These are phyloP conservation scores for Eragrostis nindensis DNA, from an alignment of 176 grass and related monocot genomes.

Conservation along the genomic window DNA sequence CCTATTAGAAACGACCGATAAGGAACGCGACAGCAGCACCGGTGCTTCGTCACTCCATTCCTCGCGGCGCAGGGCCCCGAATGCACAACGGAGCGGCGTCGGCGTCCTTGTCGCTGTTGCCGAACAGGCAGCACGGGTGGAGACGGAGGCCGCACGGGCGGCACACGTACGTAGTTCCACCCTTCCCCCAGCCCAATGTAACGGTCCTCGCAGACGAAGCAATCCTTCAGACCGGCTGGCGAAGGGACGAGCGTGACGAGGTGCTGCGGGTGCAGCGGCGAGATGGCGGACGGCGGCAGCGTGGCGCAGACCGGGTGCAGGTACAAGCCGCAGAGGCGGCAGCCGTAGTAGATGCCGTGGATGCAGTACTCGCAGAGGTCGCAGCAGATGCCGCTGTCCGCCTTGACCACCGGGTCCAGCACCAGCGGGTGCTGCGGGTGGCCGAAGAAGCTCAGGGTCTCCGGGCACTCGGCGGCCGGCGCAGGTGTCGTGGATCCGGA, in stretches of 20 bases:
- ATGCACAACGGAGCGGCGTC: not conserved
- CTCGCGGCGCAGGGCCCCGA: no score
- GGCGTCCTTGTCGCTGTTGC: no score
- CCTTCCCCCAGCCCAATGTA: not conserved
- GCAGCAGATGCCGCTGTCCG: not conserved
- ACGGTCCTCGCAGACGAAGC: not conserved
- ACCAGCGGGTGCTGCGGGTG: not conserved
- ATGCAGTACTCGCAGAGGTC: not conserved
- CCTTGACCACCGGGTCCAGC: not conserved
- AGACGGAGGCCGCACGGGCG: not conserved
- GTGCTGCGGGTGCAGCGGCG: not conserved
- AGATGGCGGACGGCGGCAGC: not conserved
- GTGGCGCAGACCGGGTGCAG: conserved; percentile 1
- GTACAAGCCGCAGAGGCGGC: not conserved
- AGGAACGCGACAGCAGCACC: no score
- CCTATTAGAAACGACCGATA: no score
- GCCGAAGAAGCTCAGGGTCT: not conserved
- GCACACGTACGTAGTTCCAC: not conserved
- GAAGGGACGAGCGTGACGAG: not conserved
- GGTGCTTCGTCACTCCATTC: no score
- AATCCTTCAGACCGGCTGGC: no score
- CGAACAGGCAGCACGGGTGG: not conserved
- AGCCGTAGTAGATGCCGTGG: not conserved
- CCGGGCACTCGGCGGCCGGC: not conserved
- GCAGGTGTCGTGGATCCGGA: not conserved